A percentile compares a stretch with the other conserved stretches of the same genome.
phyloP scores from a whole-genome alignment of 192 early-diverging fungal species.

The Umbelopsis sp. region DNA sequence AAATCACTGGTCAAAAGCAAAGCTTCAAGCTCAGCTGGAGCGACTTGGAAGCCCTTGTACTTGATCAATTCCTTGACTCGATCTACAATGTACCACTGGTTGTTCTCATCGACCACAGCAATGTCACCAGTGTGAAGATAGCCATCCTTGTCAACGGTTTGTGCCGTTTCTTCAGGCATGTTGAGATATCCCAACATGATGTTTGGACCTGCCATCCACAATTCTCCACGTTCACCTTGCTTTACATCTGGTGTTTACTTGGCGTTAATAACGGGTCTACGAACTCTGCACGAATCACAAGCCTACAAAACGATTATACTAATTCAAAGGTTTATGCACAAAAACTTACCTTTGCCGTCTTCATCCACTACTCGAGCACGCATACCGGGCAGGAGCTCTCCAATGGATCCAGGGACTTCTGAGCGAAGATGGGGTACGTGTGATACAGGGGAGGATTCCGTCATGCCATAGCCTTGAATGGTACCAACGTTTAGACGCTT shows the following conservation, averaged over 20 bases:
- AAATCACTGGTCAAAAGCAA: conserved; percentile 46
- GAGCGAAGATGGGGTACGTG: conserved; percentile 6
- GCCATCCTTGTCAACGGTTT: conserved; percentile 52
- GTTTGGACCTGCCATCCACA: conserved; percentile 44
- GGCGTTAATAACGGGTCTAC: no score
- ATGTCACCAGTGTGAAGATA: conserved; percentile 64
- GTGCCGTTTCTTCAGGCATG: conserved; percentile 45
- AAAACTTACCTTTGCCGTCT: conserved; percentile 40
- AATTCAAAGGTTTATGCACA: no score
- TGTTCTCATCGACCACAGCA: conserved; percentile 50
- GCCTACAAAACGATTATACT: no score
- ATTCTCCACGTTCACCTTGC: conserved; percentile 55
- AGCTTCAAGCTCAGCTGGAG: conserved; percentile 70
- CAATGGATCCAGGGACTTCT: conserved; percentile 41
- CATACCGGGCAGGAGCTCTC: conserved; percentile 39
- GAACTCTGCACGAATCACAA: no score
- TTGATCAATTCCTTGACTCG: conserved; percentile 68
- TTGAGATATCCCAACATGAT: conserved; percentile 51
- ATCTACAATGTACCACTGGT: conserved; percentile 67
- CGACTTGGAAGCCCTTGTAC: conserved; percentile 66
- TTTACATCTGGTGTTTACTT: conserved; percentile 31
- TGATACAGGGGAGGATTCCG: conserved; percentile 29
- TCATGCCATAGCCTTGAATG: conserved; percentile 39
- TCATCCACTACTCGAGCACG: conserved; percentile 48
- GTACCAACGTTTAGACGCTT: conserved; percentile 16